Evolutionary conservation across 139 green algal species (phyloP), one percentile per base, ranked within the genome.

Genomic region (Volvox reticuliferus): DNA sequence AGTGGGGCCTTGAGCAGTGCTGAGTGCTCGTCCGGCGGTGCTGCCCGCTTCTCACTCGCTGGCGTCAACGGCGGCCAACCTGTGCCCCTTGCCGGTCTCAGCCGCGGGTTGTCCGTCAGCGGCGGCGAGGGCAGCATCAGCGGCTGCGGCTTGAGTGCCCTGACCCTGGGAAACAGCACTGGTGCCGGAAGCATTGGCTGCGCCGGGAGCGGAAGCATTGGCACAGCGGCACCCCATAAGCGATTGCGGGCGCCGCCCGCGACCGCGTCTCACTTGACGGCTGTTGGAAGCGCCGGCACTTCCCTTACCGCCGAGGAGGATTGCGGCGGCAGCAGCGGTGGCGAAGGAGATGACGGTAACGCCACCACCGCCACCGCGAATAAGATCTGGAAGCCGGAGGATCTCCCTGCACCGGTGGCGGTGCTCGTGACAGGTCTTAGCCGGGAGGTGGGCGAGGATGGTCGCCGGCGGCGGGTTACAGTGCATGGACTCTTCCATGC

Each of bases 371-470:
- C 22, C 20, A 67, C 14, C 1, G 33, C 22, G 0, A 19, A 35
- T 6, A 44, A 30, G 20, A 73, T 0, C 35, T 89, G 28, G n/a
- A 44, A 68, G 0, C 30, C 69, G 19, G 85, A 89, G 69, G 85
- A 89, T 9, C 37, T 89, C 6, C 85, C 85, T 36, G 24, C 26
- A 44, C 85, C 85, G 28, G 69, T 89, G 37, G 37, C 36, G 28
- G 84, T 89, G 67, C 28, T 19, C 26, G 84, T 89, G 68, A 71
- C 68, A 22, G 84, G 84, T 5, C 67, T 78, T 68, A 73, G 84
- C 17, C 68, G 68, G 0, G 67, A 89, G 84, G 84, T 89, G 68
- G 84, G 73, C 36, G 68, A 32, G 12, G 68, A 89, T 36, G 84
- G 84, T 14, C 32, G 33, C 61, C 84, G 84, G 12, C 67, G 32